phyloP scores from a whole-genome alignment of 495 filamentous ascomycete genomes.

The Aspergillus sclerotioniger region DNA sequence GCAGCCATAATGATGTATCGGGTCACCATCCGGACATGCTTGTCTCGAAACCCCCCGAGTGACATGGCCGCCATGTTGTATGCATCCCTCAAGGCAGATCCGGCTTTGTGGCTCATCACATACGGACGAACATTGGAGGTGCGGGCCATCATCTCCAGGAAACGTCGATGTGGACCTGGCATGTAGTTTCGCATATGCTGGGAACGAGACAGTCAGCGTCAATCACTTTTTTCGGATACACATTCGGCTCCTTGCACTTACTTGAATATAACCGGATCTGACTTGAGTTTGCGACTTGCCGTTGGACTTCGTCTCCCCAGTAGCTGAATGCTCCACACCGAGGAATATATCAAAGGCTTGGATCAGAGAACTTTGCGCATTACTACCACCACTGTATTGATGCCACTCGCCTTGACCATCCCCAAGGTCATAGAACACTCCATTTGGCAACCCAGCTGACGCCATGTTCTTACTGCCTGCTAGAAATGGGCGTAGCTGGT shows the following conservation, averaged over 20 bases:
- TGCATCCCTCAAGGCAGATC: slow-evolving; percentile 66
- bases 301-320: slow-evolving; percentile 61
- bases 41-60: slow-evolving; percentile 78
- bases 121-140: slow-evolving; percentile 83
- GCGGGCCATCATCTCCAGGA: slow-evolving; percentile 69
- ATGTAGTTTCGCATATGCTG: slow-evolving; percentile 95
- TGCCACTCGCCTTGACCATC: slow-evolving; percentile 64
- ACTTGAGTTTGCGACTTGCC: slow-evolving; percentile 6
- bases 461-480: slow-evolving; percentile 96
- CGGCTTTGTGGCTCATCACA: slow-evolving; percentile 57
- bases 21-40: slow-evolving; percentile 90
- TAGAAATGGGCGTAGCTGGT: slow-evolving; percentile 85
- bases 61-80: slow-evolving; percentile 86
- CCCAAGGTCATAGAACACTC: slow-evolving; percentile 85
- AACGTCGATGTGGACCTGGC: slow-evolving; percentile 87
- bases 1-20: slow-evolving; percentile 79
- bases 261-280: slow-evolving; percentile 33
- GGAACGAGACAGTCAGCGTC: background rate
- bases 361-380: slow-evolving; percentile 90
- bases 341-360: slow-evolving; percentile 90
- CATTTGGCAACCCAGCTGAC: slow-evolving; percentile 81
- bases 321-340: slow-evolving; percentile 83
- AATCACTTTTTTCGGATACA: background rate
- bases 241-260: slow-evolving; percentile 11
- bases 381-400: slow-evolving; percentile 84